Base-by-base conservation (phyloP, 768 basidiomycete species). In the Leccinum uliginosum region DNA sequence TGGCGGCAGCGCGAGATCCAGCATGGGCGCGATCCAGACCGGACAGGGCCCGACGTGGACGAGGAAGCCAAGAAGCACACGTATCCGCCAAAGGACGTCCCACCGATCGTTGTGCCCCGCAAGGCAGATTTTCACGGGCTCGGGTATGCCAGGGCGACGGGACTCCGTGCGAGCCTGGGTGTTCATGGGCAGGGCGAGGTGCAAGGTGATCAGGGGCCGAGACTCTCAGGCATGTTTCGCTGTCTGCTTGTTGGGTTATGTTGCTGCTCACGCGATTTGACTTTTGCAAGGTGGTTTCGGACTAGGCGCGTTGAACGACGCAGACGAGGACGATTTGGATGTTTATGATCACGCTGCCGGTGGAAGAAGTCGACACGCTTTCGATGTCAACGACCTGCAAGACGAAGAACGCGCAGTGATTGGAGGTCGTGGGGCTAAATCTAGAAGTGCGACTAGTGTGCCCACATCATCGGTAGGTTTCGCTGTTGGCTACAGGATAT, bases 311-410 rank as follows among this genome's bases (percentile, higher is more conserved):
- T 72, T 93, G 17, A 97, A 96, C 65, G 94, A 97, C 54, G 94
- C 92, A 2, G 95, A 98, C 50, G 92, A 95, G 48, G 94, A 98
- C 67, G 94, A 94, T 66, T 52, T 91, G 32, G 92, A 94, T 62
- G 77, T 93, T 5, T 95, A 94, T 62, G 91, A 92, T 62, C 73
- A 75, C 38, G 27, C 66, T 1, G 64, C 62, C 2, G 54, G 69
- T 14, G 72, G 75, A 15, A 74, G 78, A 58, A 80, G 74, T 56
- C 76, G 81, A 38, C 76, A 83, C 45, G 87, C 88, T 7, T 90
- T 87, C 64, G 89, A 93, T 62, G 73, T 75, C 29, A 72, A 71
- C 17, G 85, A 86, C 15, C 78, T 75, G 1, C 86, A 87, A 6
- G 85, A 91, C 3, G 86, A 89, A 24, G 80, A 83, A 12, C 76